Conservation (phyloP, 768 basidiomycete genomes). For the Leucogyrophana mollusca region DNA sequence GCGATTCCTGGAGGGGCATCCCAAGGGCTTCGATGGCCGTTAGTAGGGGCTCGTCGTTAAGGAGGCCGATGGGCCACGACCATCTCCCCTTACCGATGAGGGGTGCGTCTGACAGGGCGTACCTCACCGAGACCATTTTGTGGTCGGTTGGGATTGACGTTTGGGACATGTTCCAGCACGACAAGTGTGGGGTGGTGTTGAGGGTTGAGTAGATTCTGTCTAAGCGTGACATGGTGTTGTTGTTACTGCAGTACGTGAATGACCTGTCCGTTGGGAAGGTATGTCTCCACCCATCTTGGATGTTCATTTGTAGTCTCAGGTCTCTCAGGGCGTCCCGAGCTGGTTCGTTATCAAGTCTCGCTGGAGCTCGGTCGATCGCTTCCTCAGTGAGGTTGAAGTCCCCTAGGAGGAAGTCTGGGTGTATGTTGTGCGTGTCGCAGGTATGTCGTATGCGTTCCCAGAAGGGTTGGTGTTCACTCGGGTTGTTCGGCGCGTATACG, state of each 20-base stretch:
- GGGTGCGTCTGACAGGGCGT: background rate
- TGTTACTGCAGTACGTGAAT: background rate
- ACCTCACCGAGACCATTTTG: background rate
- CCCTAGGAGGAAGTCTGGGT: constrained; percentile 2
- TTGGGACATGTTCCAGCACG: no score
- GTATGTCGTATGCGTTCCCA: constrained; percentile 8
- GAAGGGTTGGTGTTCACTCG: background rate
- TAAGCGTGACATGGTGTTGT: background rate
- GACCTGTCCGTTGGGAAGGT: no score
- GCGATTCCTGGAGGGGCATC: no score
- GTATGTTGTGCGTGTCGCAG: background rate
- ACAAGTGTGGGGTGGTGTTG: no score
- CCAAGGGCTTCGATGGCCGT: no score
- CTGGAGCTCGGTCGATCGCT: background rate
- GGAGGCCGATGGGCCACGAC: constrained; percentile 3
- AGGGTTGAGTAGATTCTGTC: background rate
- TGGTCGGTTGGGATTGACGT: no score
- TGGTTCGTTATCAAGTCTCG: background rate
- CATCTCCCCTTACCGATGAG: constrained; percentile 7
- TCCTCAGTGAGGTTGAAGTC: constrained; percentile 11
- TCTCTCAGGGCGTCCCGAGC: constrained; percentile 13
- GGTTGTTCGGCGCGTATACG: constrained; percentile 18
- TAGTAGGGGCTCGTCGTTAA: no score
- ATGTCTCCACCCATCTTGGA: no score
- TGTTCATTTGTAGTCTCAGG: background rate